phyloP scores from a whole-genome alignment of 805 yeast species.

The Clavispora asparagi region DNA sequence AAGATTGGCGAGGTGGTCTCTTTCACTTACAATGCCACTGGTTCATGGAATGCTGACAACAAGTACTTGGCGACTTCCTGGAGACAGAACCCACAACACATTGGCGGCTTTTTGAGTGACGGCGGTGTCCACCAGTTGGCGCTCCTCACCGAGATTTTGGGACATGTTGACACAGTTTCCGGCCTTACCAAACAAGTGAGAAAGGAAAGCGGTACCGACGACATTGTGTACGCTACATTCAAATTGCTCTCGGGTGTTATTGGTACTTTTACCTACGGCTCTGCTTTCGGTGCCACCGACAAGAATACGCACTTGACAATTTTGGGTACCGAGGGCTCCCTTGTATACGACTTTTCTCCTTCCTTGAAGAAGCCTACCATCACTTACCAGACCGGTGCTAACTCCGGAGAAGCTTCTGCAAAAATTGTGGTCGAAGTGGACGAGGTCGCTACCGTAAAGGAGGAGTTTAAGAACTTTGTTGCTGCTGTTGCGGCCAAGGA shows the following conservation, averaged over 20 bases:
- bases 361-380: constrained; percentile 32
- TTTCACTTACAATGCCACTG: constrained; percentile 70
- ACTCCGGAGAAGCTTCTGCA: constrained; percentile 47
- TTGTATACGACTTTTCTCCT: constrained; percentile 64
- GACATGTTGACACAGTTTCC: constrained; percentile 63
- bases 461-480: constrained; percentile 47
- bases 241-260: constrained; percentile 57
- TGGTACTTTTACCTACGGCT: constrained; percentile 85
- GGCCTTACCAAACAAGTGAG: constrained; percentile 77
- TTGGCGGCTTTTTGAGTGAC: constrained; percentile 89
- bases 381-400: constrained; percentile 29
- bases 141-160: constrained; percentile 74
- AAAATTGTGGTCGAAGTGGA: constrained; percentile 35
- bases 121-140: constrained; percentile 98
- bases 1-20: constrained; percentile 70
- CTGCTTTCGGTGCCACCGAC: constrained; percentile 79
- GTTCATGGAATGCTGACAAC: constrained; percentile 57
- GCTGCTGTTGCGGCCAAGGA: constrained; percentile 59
- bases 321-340: constrained; percentile 75
- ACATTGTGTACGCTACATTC: constrained; percentile 68
- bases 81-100: constrained; percentile 87
- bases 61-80: constrained; percentile 69
- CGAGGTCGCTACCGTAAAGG: constrained; percentile 39
- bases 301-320: constrained; percentile 64
- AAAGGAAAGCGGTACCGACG: constrained; percentile 75